Evolutionary conservation across 2,329 filamentous ascomycete species (phyloP).

Genomic region (Nemania bipapillata): DNA sequence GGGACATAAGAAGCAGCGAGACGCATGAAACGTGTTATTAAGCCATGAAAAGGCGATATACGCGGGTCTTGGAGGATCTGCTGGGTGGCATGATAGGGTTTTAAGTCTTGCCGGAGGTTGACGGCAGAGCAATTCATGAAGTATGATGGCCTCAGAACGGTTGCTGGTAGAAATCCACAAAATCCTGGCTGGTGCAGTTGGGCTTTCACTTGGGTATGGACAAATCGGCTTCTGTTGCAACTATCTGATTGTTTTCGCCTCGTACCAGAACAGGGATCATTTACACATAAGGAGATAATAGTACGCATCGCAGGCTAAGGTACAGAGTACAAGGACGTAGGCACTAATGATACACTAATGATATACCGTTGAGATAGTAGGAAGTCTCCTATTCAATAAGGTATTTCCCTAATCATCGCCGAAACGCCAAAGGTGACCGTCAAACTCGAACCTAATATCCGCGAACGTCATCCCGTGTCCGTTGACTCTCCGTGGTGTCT

Average conservation of each 20-base stretch:
- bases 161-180: conserved; percentile 8
- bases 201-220: conserved; percentile 6
- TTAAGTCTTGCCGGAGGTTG: conserved; percentile 37
- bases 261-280: conserved; percentile 1
- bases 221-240: conserved; percentile 5
- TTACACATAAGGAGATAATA: neutral
- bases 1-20: conserved; percentile 28
- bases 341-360: too few relatives aligned
- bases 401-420: neutral
- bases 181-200: conserved; percentile 2
- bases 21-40: conserved; percentile 31
- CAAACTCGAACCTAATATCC: neutral
- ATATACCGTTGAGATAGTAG: too few relatives aligned
- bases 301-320: neutral
- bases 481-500: too few relatives aligned
- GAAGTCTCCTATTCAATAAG: too few relatives aligned
- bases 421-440: neutral
- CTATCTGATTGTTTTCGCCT: conserved; percentile 4
- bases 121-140: conserved; percentile 30
- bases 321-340: neutral
- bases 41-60: conserved; percentile 35
- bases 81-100: conserved; percentile 38
- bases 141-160: conserved; percentile 10
- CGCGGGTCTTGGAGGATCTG: conserved; percentile 35
- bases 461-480: neutral